Percentiles rank a stretch among this genome's conserved stretches.
Evolutionary conservation across 2,329 filamentous ascomycete genomes (phyloP).

Genomic region (Cladophialophora exuberans): DNA sequence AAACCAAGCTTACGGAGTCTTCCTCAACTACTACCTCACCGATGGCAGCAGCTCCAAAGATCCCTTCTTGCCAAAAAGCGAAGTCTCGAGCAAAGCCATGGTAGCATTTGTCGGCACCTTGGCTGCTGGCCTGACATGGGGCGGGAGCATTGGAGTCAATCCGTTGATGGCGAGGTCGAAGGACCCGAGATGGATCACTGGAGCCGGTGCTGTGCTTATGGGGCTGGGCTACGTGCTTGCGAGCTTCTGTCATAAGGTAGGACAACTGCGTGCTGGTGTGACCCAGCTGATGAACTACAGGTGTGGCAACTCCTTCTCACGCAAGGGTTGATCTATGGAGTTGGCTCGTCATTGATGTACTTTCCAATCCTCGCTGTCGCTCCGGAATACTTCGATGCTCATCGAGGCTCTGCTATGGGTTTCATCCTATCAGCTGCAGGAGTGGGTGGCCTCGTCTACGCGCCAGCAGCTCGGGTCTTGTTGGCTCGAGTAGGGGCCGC

Average conservation of each 20-base stretch:
- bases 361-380: slow-evolving; percentile 59
- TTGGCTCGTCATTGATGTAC: slow-evolving; percentile 65
- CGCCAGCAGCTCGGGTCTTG: slow-evolving; percentile 38
- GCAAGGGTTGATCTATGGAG: slow-evolving; percentile 65
- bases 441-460: slow-evolving; percentile 62
- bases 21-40: slow-evolving; percentile 53
- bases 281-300: slow-evolving; percentile 27
- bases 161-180: slow-evolving; percentile 51
- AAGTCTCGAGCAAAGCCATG: slow-evolving; percentile 45
- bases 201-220: slow-evolving; percentile 47
- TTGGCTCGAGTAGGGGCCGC: slow-evolving; percentile 42
- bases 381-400: slow-evolving; percentile 65
- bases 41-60: slow-evolving; percentile 40
- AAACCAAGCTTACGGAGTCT: slow-evolving; percentile 55
- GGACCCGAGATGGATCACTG: slow-evolving; percentile 44
- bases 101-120: slow-evolving; percentile 55
- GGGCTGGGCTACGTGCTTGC: slow-evolving; percentile 50
- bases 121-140: slow-evolving; percentile 55
- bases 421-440: slow-evolving; percentile 62
- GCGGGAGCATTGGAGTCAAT: slow-evolving; percentile 54
- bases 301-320: slow-evolving; percentile 65
- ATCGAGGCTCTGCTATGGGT: slow-evolving; percentile 62
- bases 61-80: slow-evolving; percentile 42
- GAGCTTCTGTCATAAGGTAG: slow-evolving; percentile 37
- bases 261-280: background rate